Conservation (phyloP, 345 rosid genomes). For the Punica granatum region DNA sequence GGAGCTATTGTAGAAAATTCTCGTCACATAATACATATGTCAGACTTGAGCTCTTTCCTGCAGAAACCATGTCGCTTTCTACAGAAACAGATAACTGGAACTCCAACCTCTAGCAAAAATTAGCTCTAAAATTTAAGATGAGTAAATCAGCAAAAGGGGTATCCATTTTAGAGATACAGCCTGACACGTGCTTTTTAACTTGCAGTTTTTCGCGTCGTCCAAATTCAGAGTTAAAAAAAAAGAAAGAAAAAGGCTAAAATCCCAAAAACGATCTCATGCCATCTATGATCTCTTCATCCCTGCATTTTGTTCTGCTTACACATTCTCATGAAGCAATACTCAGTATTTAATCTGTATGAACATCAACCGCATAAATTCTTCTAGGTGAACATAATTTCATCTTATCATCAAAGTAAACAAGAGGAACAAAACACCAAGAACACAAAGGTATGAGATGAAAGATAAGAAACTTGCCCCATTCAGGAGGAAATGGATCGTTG, state of each 20-base stretch:
- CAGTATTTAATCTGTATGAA: neutral
- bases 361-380: neutral
- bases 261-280: neutral
- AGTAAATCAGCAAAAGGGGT: neutral
- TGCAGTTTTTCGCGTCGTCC: neutral
- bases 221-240: neutral
- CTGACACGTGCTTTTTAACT: neutral
- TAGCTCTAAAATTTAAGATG: neutral
- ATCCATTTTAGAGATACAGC: neutral
- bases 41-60: neutral
- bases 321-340: neutral
- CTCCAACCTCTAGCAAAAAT: too few species aligned
- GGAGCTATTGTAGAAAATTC: too few species aligned
- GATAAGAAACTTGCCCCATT: conserved; percentile 65
- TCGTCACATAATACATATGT: too few species aligned
- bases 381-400: neutral
- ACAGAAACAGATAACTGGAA: too few species aligned
- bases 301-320: neutral
- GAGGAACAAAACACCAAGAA: neutral
- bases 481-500: conserved; percentile 77
- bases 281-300: neutral
- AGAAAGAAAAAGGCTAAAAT: neutral
- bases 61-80: neutral
- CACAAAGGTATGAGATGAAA: neutral
- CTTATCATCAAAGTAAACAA: neutral